Conservation (phyloP, 2,329 filamentous ascomycete genomes). For the Aspergillus floridensis region DNA sequence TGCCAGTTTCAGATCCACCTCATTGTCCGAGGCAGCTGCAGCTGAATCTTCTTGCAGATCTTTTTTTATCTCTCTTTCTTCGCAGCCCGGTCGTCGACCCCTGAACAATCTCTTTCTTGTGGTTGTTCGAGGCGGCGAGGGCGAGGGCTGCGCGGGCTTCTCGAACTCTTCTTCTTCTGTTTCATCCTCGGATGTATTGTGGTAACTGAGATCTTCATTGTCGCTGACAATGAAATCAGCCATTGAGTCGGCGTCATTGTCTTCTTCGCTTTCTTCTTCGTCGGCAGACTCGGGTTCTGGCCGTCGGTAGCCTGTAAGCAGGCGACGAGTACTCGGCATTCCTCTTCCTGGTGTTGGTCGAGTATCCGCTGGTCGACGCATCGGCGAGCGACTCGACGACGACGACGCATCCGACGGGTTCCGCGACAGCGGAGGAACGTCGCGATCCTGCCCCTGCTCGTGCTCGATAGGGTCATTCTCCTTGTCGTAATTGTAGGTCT, state of each 20-base stretch:
- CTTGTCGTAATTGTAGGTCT: conserved; percentile 34
- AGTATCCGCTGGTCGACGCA: conserved; percentile 13
- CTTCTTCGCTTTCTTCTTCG: conserved; percentile 21
- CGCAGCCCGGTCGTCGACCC: conserved; percentile 30
- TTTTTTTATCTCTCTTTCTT: conserved; percentile 17
- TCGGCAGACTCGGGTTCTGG: conserved; percentile 21
- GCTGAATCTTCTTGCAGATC: conserved; percentile 5
- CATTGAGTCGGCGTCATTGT: conserved; percentile 38
- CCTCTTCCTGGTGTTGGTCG: conserved; percentile 12
- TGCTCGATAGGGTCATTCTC: conserved; percentile 35
- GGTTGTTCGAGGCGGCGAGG: conserved; percentile 23
- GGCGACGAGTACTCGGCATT: conserved; percentile 7
- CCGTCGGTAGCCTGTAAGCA: conserved; percentile 20
- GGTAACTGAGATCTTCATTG: conserved; percentile 38
- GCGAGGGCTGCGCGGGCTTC: conserved; percentile 4
- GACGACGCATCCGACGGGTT: conserved; percentile 22
- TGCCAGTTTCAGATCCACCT: conserved; percentile 18
- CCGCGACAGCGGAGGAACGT: conserved; percentile 15
- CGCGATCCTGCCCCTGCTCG: conserved; percentile 17
- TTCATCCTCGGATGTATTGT: conserved; percentile 33
- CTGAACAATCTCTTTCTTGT: conserved; percentile 35
- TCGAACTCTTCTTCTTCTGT: conserved; percentile 26
- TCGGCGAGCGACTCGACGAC: conserved; percentile 20
- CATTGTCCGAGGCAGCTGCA: conserved; percentile 6
- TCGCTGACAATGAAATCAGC: conserved; percentile 44